Base-by-base conservation (phyloP, 164 flowering plant species). In the Aristolochia contorta region DNA sequence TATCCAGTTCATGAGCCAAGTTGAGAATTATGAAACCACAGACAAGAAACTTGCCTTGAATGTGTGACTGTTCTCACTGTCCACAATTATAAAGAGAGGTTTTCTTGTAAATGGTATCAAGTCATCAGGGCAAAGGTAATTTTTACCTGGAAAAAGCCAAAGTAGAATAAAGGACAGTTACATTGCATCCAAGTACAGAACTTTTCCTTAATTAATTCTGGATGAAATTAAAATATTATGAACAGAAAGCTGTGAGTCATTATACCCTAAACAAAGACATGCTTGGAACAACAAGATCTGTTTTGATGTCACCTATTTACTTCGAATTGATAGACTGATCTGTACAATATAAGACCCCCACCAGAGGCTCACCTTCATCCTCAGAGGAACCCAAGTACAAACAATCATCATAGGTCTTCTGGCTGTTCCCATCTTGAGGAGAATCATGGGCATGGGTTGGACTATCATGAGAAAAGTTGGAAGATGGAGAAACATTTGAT, bases 41-140 rank as follows among this genome's bases (percentile, higher is more conserved):
- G 5, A 48, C 52, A 54, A 63, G 62, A 66, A 69, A 69, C 85
- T 74, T 81, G 70, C 99, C 97, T 88, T 89, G 72, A 90, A 93
- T 61, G 79, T 78, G 64, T 79, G 77, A 67, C 97, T 88, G 69
- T 68, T 65, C n/a, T 88, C 94, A 68, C 97, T 83, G 70, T 93
- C 97, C 74, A 93, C 73, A 56, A 93, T 72, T 51, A 93, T 49
- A 65, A 90, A 82, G 55, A 90, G 83, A 47, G 99, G 97, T 71
- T 79, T 81, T 76, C 99, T 86, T 64, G 99, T 90, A 73, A 93
- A 93, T 54, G 99, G 99, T 65, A 88, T 65, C 56, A 94, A 68
- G 72, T 94, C 99, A 66, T 67, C 76, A 19, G 99, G 93, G 65
- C 84, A 88, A 63, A 94, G 73, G 76, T 78, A 80, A 59, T 84